phyloP scores from a whole-genome alignment of 1,284 basidiomycete species.

The Cryptococcus maquisensis region DNA sequence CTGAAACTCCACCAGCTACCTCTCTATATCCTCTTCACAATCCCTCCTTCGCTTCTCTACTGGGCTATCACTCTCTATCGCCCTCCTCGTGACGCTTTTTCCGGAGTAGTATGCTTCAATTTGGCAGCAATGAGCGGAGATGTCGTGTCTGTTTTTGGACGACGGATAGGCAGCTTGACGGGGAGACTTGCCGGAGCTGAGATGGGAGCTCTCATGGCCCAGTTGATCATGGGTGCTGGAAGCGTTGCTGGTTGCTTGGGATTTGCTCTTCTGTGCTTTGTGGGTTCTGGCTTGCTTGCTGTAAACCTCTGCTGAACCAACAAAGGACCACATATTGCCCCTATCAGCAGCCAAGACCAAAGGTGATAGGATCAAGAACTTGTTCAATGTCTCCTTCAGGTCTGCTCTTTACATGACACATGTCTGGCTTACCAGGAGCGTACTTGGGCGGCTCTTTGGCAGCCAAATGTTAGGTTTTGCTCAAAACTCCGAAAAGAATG shows the following conservation, averaged over 20 bases:
- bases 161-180: slow-evolving; percentile 18
- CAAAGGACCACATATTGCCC: slow-evolving; percentile 8
- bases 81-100: slow-evolving; percentile 10
- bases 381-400: slow-evolving; percentile 11
- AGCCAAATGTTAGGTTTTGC: slow-evolving; percentile 8
- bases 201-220: slow-evolving; percentile 17
- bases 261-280: slow-evolving; percentile 32
- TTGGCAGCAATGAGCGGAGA: slow-evolving; percentile 26
- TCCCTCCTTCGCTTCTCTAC: slow-evolving; percentile 16
- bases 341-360: neutral
- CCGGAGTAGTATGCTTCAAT: slow-evolving; percentile 22
- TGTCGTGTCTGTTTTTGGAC: slow-evolving; percentile 21
- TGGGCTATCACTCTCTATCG: slow-evolving; percentile 12
- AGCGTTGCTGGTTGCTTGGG: slow-evolving; percentile 15
- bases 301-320: neutral
- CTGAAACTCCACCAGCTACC: slow-evolving; percentile 16
- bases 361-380: slow-evolving; percentile 2
- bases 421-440: slow-evolving; percentile 16
- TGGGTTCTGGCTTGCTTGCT: slow-evolving; percentile 6
- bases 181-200: slow-evolving; percentile 19
- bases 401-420: slow-evolving; percentile 17
- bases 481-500: slow-evolving; percentile 26
- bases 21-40: slow-evolving; percentile 12
- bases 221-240: slow-evolving; percentile 16
- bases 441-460: slow-evolving; percentile 12